Percentiles rank a stretch among this genome's conserved stretches.
These are phyloP conservation scores for Teratosphaeria nubilosa DNA, from an alignment of 2,329 filamentous ascomycete genomes.

Conservation along the genomic window DNA sequence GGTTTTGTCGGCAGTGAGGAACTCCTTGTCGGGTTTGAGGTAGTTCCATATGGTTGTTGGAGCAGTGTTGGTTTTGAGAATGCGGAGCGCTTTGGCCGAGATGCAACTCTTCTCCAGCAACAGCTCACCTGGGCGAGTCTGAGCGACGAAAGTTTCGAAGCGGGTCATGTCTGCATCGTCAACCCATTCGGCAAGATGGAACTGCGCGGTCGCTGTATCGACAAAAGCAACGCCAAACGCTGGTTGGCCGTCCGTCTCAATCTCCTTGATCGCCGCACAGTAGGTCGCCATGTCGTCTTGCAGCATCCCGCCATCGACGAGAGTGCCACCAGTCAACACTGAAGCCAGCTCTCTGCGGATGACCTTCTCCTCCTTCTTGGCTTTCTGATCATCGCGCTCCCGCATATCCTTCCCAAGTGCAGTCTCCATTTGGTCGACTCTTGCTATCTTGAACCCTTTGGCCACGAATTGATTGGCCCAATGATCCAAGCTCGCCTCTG, in stretches of 20 bases:
- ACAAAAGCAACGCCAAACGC: constrained; percentile 89
- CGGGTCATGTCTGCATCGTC: constrained; percentile 91
- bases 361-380: constrained; percentile 72
- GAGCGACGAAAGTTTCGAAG: constrained; percentile 93
- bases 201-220: constrained; percentile 90
- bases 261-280: constrained; percentile 81
- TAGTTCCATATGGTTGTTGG: constrained; percentile 95
- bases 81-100: constrained; percentile 80
- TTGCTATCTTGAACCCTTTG: constrained; percentile 93
- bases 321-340: constrained; percentile 81
- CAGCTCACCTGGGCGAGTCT: constrained; percentile 79
- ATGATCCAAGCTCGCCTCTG: constrained; percentile 86
- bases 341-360: constrained; percentile 85
- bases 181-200: constrained; percentile 81
- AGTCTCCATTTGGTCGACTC: constrained; percentile 94
- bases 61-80: constrained; percentile 89
- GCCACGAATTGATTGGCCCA: constrained; percentile 99
- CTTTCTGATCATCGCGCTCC: constrained; percentile 59
- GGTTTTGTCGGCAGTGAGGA: constrained; percentile 78
- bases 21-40: constrained; percentile 76
- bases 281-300: constrained; percentile 97
- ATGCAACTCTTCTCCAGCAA: constrained; percentile 72
- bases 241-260: constrained; percentile 59
- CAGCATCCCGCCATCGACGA: constrained; percentile 93
- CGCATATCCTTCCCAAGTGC: constrained; percentile 96